Base-by-base conservation (phyloP, 176 grass and related monocot genomes). In the Zoysia japonica region DNA sequence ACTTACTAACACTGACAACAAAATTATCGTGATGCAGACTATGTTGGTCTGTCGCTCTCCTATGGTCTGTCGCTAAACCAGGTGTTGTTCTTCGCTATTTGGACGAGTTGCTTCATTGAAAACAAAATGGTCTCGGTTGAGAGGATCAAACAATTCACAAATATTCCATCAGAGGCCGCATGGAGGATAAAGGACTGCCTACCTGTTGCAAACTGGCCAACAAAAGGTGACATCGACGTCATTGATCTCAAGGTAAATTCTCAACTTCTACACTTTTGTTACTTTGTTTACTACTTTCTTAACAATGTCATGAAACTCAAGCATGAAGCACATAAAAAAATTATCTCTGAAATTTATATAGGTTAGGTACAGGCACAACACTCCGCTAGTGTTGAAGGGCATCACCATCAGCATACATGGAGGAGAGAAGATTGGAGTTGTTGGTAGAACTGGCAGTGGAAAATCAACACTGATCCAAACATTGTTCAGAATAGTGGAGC, bases 401-500 rank as follows among this genome's bases (percentile, higher is more conserved):
- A 93, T 99, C 74, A 89, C 92, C 2, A 35, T 99, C 65, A 89
- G 87, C 71, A 91, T 99, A 72, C 71, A 35, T 0, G 90, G 86
- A 76, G 96, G 96, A 53, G 88, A 95, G 72, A 99, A 99, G 80
- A 93, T 99, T 81, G 92, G 96, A 20, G 72, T 99, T 36, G 96
- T 99, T 11, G 96, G 96, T 7, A 79, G 96, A 75, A 99, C 96
- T 16, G 96, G 96, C 12, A 99, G 96, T 51, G 96, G 96, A 46
- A 99, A 99, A 86, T 99, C 96, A 14, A 99, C 96, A 65, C 73
- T 99, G 61, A 95, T 99, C 79, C 96, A 99, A 72, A 92, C 86
- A 78, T 86, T 99, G 75, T 99, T 99, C 78, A 92, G 96, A 82
- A 89, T 99, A 72, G 96, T 95, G 20, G 96, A 99, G 81, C 96